Conservation (phyloP, 2,329 filamentous ascomycete species). For the Neophaeococcomyces mojaviensis region DNA sequence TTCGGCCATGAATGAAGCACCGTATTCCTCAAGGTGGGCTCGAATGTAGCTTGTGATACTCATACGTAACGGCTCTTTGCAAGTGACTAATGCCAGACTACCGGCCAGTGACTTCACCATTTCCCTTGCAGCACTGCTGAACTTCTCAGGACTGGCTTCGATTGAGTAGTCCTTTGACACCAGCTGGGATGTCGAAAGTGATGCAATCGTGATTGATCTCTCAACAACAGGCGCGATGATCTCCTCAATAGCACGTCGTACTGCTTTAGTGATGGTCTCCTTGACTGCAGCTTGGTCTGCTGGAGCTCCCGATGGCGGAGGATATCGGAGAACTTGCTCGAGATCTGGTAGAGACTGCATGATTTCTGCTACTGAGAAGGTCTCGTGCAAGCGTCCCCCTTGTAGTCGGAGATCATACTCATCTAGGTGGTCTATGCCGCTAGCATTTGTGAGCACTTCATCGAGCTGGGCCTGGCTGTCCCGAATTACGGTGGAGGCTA, state of each 20-base stretch:
- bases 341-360: slow-evolving; percentile 78
- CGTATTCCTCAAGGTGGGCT: slow-evolving; percentile 38
- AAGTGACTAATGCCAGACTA: slow-evolving; percentile 91
- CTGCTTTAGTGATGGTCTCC: slow-evolving; percentile 73
- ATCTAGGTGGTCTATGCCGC: slow-evolving; percentile 71
- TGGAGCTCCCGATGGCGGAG: slow-evolving; percentile 68
- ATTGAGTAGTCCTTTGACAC: slow-evolving; percentile 94
- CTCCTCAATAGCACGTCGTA: slow-evolving; percentile 84
- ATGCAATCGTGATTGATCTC: slow-evolving; percentile 92
- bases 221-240: slow-evolving; percentile 98
- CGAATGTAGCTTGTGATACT: slow-evolving; percentile 98
- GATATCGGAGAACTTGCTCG: slow-evolving; percentile 68
- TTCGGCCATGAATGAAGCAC: slow-evolving; percentile 67
- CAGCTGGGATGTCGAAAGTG: slow-evolving; percentile 91
- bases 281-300: slow-evolving; percentile 60
- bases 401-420: slow-evolving; percentile 66
- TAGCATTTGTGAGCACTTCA: slow-evolving; percentile 46
- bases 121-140: slow-evolving; percentile 78
- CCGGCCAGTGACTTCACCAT: slow-evolving; percentile 94
- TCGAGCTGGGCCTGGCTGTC: slow-evolving; percentile 48
- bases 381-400: slow-evolving; percentile 61
- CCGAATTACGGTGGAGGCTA: slow-evolving; percentile 78
- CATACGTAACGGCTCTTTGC: slow-evolving; percentile 90
- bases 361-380: slow-evolving; percentile 70
- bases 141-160: slow-evolving; percentile 78